These are phyloP conservation scores for Collybiopsis confluens DNA, from an alignment of 768 basidiomycete species.

Conservation along the genomic window DNA sequence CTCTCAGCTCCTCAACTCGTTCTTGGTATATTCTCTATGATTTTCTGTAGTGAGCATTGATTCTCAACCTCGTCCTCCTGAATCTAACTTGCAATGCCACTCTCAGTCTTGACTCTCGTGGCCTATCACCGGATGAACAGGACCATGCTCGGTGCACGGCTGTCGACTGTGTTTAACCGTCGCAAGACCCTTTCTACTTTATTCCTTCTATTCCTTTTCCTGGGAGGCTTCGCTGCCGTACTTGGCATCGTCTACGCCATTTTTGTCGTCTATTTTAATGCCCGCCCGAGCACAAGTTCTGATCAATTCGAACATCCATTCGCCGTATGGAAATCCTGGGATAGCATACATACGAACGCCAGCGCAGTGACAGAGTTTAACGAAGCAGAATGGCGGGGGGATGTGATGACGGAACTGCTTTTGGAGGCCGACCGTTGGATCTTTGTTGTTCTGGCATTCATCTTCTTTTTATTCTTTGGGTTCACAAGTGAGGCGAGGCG, in stretches of 20 bases:
- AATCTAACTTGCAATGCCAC: background rate
- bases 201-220: background rate
- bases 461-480: constrained; percentile 7
- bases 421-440: constrained; percentile 7
- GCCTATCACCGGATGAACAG: constrained; percentile 1
- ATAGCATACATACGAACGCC: background rate
- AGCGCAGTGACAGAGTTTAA: background rate
- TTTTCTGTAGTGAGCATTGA: background rate
- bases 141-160: background rate
- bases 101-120: background rate
- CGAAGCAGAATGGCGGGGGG: background rate
- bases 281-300: background rate
- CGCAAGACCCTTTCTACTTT: background rate
- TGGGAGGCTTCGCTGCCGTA: background rate
- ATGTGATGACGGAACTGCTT: constrained; percentile 1
- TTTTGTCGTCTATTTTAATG: constrained; percentile 1
- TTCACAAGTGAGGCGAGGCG: constrained; percentile 3
- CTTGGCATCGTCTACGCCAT: background rate
- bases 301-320: background rate
- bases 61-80: background rate
- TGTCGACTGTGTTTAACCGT: background rate
- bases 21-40: background rate
- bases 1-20: constrained; percentile 5
- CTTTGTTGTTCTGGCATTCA: background rate
- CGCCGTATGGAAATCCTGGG: background rate